These are phyloP conservation scores for Aspergillus clavatus DNA, from an alignment of 2,329 filamentous ascomycete species.

Conservation along the genomic window DNA sequence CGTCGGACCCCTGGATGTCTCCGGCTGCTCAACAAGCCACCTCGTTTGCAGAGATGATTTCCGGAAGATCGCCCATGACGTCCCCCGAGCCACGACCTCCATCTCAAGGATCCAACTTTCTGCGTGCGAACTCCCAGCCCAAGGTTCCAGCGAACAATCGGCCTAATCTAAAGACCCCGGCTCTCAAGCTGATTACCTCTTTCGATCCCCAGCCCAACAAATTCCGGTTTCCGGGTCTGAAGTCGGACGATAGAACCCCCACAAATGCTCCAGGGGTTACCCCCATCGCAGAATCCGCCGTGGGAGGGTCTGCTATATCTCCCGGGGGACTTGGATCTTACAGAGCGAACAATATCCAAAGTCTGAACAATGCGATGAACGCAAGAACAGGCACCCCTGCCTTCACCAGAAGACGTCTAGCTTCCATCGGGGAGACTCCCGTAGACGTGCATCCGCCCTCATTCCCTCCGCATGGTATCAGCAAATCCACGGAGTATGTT, in stretches of 20 bases:
- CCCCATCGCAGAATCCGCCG: constrained; percentile 75
- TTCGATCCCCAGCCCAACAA: constrained; percentile 58
- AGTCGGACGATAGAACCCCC: constrained; percentile 61
- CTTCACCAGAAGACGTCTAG: constrained; percentile 61
- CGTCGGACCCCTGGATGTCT: constrained; percentile 81
- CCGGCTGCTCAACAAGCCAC: constrained; percentile 66
- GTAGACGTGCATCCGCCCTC: constrained; percentile 45
- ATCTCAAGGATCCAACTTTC: constrained; percentile 12
- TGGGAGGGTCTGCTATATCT: constrained; percentile 56
- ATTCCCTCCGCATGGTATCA: constrained; percentile 39
- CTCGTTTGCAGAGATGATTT: constrained; percentile 33
- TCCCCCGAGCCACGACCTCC: constrained; percentile 54
- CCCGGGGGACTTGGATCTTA: constrained; percentile 62
- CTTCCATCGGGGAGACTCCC: constrained; percentile 71
- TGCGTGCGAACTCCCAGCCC: constrained; percentile 22
- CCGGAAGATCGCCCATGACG: constrained; percentile 39
- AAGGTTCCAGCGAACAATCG: constrained; percentile 51
- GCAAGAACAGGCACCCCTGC: constrained; percentile 59
- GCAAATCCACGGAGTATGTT: constrained; percentile 44
- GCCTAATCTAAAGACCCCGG: constrained; percentile 69
- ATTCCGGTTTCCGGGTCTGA: constrained; percentile 58
- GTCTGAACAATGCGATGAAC: constrained; percentile 65
- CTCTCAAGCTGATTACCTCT: constrained; percentile 85
- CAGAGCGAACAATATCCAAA: constrained; percentile 56
- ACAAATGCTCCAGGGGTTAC: constrained; percentile 74